Base-by-base conservation (phyloP, 148 eudicot genomes). In the Rhododendron vialii region DNA sequence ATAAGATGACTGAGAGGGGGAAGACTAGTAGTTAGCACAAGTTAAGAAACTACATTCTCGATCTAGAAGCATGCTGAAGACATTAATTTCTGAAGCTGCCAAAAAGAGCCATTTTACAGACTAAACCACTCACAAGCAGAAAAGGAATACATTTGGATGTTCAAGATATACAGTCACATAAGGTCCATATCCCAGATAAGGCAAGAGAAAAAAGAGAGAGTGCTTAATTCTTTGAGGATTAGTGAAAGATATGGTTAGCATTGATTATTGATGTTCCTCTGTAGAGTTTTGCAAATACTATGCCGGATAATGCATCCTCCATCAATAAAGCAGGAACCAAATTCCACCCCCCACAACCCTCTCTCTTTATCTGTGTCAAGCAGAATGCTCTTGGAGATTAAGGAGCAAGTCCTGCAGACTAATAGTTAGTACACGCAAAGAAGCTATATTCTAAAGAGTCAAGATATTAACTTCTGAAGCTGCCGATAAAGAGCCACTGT, bases 51-150 rank as follows among this genome's bases (percentile, higher is more conserved):
- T 47, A 47, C 48, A 47, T 47, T 47, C 48, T 57, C n/a, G n/a
- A n/a, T n/a, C 61, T 33, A 26, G 78, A 57, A 57, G 33, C 35
- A 35, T 74, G 15, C 20, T 74, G 17, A 41, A 33, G 38, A 14
- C 78, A 74, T 30, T 3, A 74, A 35, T 11, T 30, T 74, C 35
- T 13, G 17, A 74, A 74, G 86, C 89, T 92, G 91, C 83, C 88
- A 92, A 51, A 69, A n/a, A 92, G 48, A 50, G 90, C 59, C 59
- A 2, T 74, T 74, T 12, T 35, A 74, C 18, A 35, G 33, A 74
- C 3, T 74, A 28, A 12, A 74, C 43, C 48, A 47, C 48, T 47
- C 48, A 47, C 2, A 47, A 8, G 7, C 43, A 45, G 48, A 47
- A 47, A 47, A 47, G 43, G 43, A 41, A 41, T 5, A 5, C 7